A percentile compares a stretch with the other conserved stretches of the same genome.
These are phyloP conservation scores for Staphylotrichum tortipilum DNA, from an alignment of 495 filamentous ascomycete genomes.

Conservation along the genomic window DNA sequence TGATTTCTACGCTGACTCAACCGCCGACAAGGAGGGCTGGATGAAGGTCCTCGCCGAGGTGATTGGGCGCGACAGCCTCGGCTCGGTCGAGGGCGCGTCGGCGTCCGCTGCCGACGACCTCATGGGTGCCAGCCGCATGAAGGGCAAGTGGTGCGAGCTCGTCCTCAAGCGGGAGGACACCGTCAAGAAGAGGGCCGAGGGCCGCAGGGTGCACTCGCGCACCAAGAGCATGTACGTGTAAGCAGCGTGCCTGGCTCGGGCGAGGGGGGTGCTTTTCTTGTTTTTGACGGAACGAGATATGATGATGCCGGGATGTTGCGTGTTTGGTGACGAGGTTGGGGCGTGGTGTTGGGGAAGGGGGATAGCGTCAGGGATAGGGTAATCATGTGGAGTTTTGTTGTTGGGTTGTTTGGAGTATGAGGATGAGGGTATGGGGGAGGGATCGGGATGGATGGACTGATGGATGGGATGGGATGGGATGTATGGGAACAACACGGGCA, in stretches of 20 bases:
- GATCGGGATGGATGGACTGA: background rate
- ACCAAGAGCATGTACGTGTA: slow-evolving; percentile 46
- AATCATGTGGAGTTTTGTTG: background rate
- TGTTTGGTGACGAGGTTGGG: too few relatives aligned
- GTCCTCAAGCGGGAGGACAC: slow-evolving; percentile 57
- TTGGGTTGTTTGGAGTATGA: slow-evolving; percentile 2
- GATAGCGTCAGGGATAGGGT: background rate
- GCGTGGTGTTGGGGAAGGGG: background rate
- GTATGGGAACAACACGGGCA: background rate
- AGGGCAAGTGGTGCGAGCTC: slow-evolving; percentile 73
- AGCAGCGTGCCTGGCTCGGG: too few relatives aligned
- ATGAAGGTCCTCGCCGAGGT: slow-evolving; percentile 83
- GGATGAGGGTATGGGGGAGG: background rate
- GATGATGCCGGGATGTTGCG: background rate
- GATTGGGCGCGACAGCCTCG: slow-evolving; percentile 52
- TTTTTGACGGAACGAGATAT: background rate
- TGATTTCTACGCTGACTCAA: slow-evolving; percentile 92
- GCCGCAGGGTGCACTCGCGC: slow-evolving; percentile 39
- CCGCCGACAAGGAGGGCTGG: slow-evolving; percentile 82
- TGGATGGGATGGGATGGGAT: background rate
- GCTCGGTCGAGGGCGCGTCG: slow-evolving; percentile 28
- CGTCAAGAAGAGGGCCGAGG: slow-evolving; percentile 26
- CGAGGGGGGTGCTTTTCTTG: background rate
- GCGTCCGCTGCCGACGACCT: slow-evolving; percentile 41
- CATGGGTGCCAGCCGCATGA: slow-evolving; percentile 27